phyloP scores from a whole-genome alignment of 108 stramenopile species.

The Skeletonema marinoi region DNA sequence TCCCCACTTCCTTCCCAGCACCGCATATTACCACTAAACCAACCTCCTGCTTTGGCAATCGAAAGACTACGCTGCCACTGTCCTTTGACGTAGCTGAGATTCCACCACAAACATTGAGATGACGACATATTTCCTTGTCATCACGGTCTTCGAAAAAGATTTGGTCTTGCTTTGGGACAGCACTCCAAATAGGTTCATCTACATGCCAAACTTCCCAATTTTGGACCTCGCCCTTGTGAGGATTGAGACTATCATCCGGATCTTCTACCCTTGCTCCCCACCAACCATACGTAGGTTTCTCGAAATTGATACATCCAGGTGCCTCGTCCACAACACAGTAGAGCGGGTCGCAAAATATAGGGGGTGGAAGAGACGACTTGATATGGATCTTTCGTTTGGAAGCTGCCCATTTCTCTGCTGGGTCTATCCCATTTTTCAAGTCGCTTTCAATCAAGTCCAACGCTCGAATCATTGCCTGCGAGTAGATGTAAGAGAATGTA shows the following conservation, averaged over 20 bases:
- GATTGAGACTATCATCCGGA: slow-evolving; percentile 44
- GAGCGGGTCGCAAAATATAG: not conserved
- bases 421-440: slow-evolving; percentile 28
- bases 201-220: slow-evolving; percentile 46
- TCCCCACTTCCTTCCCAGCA: slow-evolving; percentile 17
- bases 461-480: slow-evolving; percentile 43
- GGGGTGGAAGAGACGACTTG: not conserved
- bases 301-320: slow-evolving; percentile 48
- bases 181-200: slow-evolving; percentile 23
- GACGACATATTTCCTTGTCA: slow-evolving; percentile 44
- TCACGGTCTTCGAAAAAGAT: slow-evolving; percentile 43
- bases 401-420: slow-evolving; percentile 32
- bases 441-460: slow-evolving; percentile 42
- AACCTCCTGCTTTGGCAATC: slow-evolving; percentile 53
- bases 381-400: slow-evolving; percentile 18
- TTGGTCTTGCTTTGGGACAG: slow-evolving; percentile 35
- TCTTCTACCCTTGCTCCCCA: slow-evolving; percentile 36
- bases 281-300: slow-evolving; percentile 45
- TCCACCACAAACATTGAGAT: slow-evolving; percentile 52
- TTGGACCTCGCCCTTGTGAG: slow-evolving; percentile 34
- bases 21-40: slow-evolving; percentile 45
- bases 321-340: slow-evolving; percentile 46
- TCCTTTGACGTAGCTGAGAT: slow-evolving; percentile 41
- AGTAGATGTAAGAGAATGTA: slow-evolving; percentile 49
- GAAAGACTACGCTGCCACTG: slow-evolving; percentile 47